These are phyloP conservation scores for Chaetomiaceae sp. DNA, from an alignment of 2,329 filamentous ascomycete genomes.

Conservation along the genomic window DNA sequence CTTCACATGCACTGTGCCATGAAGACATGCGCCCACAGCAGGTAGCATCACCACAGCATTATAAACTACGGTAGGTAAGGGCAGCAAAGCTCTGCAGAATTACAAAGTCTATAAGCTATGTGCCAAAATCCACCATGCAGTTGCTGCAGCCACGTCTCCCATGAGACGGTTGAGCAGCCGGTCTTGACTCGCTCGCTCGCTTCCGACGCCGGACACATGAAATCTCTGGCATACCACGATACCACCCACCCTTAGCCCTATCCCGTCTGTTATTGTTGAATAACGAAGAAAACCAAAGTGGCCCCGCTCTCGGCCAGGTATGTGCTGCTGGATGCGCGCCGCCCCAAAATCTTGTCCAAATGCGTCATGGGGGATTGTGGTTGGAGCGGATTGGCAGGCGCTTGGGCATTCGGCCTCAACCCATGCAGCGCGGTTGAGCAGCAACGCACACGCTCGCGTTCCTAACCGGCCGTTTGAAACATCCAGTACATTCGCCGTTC, in stretches of 20 bases:
- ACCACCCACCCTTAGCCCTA: conserved; percentile 7
- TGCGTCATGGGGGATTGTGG: background rate
- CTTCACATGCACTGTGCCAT: too few species aligned
- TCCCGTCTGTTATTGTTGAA: conserved; percentile 5
- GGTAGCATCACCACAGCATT: too few species aligned
- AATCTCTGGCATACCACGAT: conserved; percentile 2
- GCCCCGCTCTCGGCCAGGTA: background rate
- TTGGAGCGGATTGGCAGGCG: background rate
- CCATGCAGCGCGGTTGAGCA: background rate
- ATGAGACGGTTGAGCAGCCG: background rate
- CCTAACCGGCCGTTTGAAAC: conserved; percentile 1
- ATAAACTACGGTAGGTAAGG: too few species aligned
- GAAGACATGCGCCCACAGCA: too few species aligned
- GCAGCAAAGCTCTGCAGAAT: conserved; percentile 8
- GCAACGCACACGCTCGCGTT: conserved; percentile 1
- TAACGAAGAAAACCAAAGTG: background rate
- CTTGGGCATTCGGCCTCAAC: background rate
- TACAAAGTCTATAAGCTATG: conserved; percentile 21
- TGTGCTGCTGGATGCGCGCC: background rate
- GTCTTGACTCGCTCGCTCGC: conserved; percentile 7
- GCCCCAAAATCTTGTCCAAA: conserved; percentile 1
- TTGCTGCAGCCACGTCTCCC: conserved; percentile 4
- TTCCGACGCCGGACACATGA: conserved; percentile 3
- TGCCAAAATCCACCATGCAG: conserved; percentile 6
- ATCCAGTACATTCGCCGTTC: background rate